A percentile compares a stretch with the other conserved stretches of the same genome.
Conservation (phyloP, 2,329 filamentous ascomycete genomes). For the Fusarium mundagurra region DNA sequence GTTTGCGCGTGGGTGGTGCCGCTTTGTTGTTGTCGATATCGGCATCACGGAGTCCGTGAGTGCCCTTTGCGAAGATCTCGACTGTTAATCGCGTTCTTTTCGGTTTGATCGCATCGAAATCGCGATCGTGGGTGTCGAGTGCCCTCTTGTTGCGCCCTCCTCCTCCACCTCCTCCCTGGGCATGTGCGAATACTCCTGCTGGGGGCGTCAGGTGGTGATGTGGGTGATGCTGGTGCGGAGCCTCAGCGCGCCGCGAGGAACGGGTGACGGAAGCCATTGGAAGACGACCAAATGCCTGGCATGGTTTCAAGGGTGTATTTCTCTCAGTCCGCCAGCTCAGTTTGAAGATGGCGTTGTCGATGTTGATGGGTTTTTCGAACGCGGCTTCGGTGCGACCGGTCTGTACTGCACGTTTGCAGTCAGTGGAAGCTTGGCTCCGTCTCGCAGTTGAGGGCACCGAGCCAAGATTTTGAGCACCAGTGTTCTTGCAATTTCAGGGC, state of each 20-base stretch:
- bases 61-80: slow-evolving; percentile 57
- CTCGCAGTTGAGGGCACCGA: background rate
- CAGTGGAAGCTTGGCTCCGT: slow-evolving; percentile 18
- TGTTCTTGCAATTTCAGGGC: slow-evolving; percentile 16
- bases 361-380: slow-evolving; percentile 44
- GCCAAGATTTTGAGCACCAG: slow-evolving; percentile 22
- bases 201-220: slow-evolving; percentile 46
- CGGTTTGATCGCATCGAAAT: slow-evolving; percentile 55
- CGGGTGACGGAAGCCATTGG: slow-evolving; percentile 64
- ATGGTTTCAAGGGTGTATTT: slow-evolving; percentile 46
- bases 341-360: slow-evolving; percentile 41
- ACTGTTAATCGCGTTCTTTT: slow-evolving; percentile 65
- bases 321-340: slow-evolving; percentile 34
- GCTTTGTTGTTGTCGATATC: slow-evolving; percentile 41
- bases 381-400: slow-evolving; percentile 38
- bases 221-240: slow-evolving; percentile 52
- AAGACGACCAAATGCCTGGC: slow-evolving; percentile 48
- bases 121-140: slow-evolving; percentile 56
- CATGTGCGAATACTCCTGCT: slow-evolving; percentile 45
- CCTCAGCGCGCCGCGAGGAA: slow-evolving; percentile 61
- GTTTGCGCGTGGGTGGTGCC: slow-evolving; percentile 41
- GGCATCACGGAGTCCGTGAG: slow-evolving; percentile 35
- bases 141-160: slow-evolving; percentile 58
- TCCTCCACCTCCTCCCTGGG: slow-evolving; percentile 49
- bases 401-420: slow-evolving; percentile 31